Evolutionary conservation across 106 monocot species (phyloP).

Genomic region (Phalaenopsis equestris): DNA sequence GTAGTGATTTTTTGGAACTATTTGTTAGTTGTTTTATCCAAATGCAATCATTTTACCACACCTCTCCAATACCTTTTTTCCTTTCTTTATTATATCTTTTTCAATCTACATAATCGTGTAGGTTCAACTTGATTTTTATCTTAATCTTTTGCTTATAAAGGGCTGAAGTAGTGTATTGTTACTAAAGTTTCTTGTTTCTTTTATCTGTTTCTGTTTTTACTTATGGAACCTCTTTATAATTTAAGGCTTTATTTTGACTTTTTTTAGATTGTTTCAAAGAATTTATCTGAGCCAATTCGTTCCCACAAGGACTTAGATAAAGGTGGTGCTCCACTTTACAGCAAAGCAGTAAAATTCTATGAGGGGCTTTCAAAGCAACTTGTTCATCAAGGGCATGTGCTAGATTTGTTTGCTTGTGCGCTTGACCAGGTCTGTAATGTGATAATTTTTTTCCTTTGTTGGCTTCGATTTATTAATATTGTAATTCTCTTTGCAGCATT

Average conservation of each 20-base stretch:
- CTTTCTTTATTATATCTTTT: neutral
- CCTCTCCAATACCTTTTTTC: neutral
- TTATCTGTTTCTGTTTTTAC: slow-evolving; percentile 1
- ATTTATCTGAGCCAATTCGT: slow-evolving; percentile 85
- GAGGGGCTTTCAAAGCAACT: slow-evolving; percentile 90
- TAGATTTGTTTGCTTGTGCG: slow-evolving; percentile 98
- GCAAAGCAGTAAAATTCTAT: slow-evolving; percentile 85
- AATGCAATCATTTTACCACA: neutral
- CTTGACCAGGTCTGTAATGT: slow-evolving; percentile 71
- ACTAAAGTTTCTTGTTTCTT: neutral
- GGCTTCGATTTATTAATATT: neutral
- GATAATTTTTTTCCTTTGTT: neutral
- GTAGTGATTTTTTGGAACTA: neutral
- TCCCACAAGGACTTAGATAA: slow-evolving; percentile 97
- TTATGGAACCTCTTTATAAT: neutral
- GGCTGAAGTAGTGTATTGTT: neutral
- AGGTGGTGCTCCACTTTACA: slow-evolving; percentile 60
- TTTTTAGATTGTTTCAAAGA: slow-evolving; percentile 82
- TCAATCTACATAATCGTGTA: neutral
- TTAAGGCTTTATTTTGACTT: neutral
- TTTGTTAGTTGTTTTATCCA: neutral
- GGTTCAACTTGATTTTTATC: neutral
- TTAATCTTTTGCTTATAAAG: neutral
- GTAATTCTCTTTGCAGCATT: neutral
- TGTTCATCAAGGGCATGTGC: slow-evolving; percentile 96